Conservation (phyloP, 148 eudicot species). For the Chenopodium quinoa region DNA sequence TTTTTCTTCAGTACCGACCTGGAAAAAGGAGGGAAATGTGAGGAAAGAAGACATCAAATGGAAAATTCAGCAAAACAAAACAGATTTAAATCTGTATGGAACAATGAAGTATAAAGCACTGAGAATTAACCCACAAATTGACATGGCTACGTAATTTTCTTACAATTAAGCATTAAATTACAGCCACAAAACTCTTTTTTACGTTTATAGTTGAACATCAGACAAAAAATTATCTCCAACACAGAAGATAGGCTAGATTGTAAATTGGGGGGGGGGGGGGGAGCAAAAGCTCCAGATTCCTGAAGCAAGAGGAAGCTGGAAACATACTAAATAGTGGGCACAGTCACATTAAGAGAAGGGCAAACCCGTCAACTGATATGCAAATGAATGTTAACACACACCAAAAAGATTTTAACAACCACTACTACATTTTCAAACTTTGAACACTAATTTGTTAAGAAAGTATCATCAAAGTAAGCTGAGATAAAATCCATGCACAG, state of each 20-base stretch:
- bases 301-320: background rate
- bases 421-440: too few relatives aligned
- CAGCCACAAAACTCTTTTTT: background rate
- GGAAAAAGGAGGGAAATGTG: constrained; percentile 10
- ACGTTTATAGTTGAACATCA: background rate
- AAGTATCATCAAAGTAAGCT: background rate
- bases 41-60: background rate
- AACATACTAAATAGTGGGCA: background rate
- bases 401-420: background rate
- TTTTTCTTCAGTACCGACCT: constrained; percentile 92
- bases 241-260: background rate
- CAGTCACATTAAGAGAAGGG: background rate
- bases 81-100: background rate
- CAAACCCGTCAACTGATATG: background rate
- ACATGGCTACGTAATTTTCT: background rate
- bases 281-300: background rate
- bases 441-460: too few relatives aligned
- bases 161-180: background rate
- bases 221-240: background rate
- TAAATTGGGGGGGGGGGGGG: background rate
- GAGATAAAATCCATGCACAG: background rate
- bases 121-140: background rate
- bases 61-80: background rate
- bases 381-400: background rate
- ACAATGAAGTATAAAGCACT: background rate